Base-by-base conservation (phyloP, 768 basidiomycete genomes). In the Amanita phalloides region DNA sequence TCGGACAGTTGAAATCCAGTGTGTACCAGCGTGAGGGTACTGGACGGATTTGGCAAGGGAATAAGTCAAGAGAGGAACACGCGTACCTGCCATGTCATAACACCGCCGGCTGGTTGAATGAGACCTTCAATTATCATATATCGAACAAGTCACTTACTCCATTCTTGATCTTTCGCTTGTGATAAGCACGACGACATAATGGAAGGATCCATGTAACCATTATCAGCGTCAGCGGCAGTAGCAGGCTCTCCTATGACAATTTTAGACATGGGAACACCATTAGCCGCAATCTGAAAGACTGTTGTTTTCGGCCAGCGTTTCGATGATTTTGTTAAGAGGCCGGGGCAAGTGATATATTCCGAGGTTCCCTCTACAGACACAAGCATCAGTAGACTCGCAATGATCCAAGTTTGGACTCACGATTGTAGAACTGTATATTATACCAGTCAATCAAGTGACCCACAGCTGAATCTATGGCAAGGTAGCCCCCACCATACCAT, bases 181-280 rank as follows among this genome's bases (percentile, higher is more conserved):
- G 71, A 57, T 28, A 88, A 67, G 60, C 88, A 90, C 2, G 64
- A 62, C 0, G 80, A 75, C 17, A 90, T 69, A 13, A 74, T 76
- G 1, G 71, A 63, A 1, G 82, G 71, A 32, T 66, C 68, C 57
- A 90, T 81, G 65, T 76, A 87, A 6, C 83, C 81, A 55, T 77
- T 84, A 54, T 55, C 73, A 2, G 82, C 81, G 49, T 80, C 78
- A 6, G 66, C 58, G 0, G 71, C 51, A 10, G 61, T 67, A 1
- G 78, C 80, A 1, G 85, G 86, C 64, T 90, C 89, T 4, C 85
- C 86, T 58, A 90, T 84, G 54, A 88, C 78, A 10, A 53, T 53
- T 45, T 53, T 53, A 21, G 45, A 47, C 46, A 48, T 20, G 2
- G 53, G 36, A 21, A 88, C 75, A 21, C 82, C 83, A 53, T 75